A percentile compares a stretch with the other conserved stretches of the same genome.
Conservation (phyloP, 2,329 filamentous ascomycete species). For the Onygena corvina region DNA sequence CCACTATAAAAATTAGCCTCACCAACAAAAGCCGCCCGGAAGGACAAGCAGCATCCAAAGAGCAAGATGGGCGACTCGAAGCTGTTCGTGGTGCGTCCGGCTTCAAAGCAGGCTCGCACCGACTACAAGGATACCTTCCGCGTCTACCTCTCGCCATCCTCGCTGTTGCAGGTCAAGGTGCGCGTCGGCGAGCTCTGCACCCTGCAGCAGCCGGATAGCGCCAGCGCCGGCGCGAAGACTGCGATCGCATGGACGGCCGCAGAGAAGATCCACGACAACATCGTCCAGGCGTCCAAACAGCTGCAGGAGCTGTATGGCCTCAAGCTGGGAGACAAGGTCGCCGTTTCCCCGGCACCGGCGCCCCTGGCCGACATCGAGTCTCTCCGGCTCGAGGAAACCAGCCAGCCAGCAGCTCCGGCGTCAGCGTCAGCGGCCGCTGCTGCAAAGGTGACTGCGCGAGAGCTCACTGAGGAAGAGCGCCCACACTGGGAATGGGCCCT, state of each 20-base stretch:
- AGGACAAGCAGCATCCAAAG: too few species aligned
- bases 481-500: constrained; percentile 40
- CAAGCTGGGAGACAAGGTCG: constrained; percentile 57
- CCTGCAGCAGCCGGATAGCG: constrained; percentile 25
- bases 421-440: not conserved
- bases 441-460: constrained; percentile 22
- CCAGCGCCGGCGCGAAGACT: constrained; percentile 34
- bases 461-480: constrained; percentile 28
- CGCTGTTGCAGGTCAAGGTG: constrained; percentile 44
- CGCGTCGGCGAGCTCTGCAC: constrained; percentile 47
- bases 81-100: constrained; percentile 43
- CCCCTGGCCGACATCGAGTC: constrained; percentile 44
- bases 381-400: constrained; percentile 48
- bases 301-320: constrained; percentile 62
- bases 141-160: constrained; percentile 45
- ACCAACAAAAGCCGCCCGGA: too few species aligned
- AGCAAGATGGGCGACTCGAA: not conserved
- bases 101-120: constrained; percentile 36
- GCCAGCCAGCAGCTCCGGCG: not conserved
- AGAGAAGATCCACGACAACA: constrained; percentile 53
- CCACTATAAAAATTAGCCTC: too few species aligned
- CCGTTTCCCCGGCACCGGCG: constrained; percentile 44
- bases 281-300: constrained; percentile 60
- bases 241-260: constrained; percentile 53
- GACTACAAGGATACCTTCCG: constrained; percentile 47